Percentiles rank a stretch among this genome's conserved stretches.
Evolutionary conservation across 805 yeast species (phyloP).

Genomic region (Hanseniaspora mollemarum): DNA sequence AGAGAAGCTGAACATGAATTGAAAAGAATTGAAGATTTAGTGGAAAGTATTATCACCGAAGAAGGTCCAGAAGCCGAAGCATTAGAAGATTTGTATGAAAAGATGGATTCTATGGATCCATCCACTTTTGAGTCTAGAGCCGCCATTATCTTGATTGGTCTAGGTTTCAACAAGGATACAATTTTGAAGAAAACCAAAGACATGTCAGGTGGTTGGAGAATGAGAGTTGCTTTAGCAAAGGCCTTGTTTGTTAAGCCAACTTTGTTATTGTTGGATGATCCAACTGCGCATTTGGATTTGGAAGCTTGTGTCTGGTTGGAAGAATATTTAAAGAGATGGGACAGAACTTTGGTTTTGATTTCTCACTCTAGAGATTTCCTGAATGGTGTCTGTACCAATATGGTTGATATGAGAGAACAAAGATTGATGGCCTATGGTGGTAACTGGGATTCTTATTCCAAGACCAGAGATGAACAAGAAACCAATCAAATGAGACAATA

Average conservation of each 20-base stretch:
- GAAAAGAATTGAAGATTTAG: conserved; percentile 79
- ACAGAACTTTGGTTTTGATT: conserved; percentile 82
- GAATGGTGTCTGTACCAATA: conserved; percentile 95
- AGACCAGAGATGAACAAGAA: conserved; percentile 88
- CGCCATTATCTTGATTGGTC: conserved; percentile 88
- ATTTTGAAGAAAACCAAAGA: conserved; percentile 91
- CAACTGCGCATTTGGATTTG: conserved; percentile 97
- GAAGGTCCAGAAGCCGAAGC: conserved; percentile 89
- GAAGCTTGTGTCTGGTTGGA: conserved; percentile 99
- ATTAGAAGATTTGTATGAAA: conserved; percentile 83
- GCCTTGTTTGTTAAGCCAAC: conserved; percentile 98
- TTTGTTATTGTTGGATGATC: conserved; percentile 85
- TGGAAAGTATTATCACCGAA: conserved; percentile 75
- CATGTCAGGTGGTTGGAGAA: conserved; percentile 99
- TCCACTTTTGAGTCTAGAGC: conserved; percentile 93
- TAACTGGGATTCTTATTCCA: conserved; percentile 92
- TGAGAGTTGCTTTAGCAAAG: conserved; percentile 97
- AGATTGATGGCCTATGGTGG: conserved; percentile 76
- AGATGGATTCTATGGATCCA: conserved; percentile 93
- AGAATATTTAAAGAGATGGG: conserved; percentile 90
- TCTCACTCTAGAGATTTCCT: conserved; percentile 99
- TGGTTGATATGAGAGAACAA: conserved; percentile 93
- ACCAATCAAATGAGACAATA: conserved; percentile 97
- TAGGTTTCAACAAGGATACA: conserved; percentile 82
- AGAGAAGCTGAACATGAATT: conserved; percentile 91